Evolutionary conservation across 2,329 filamentous ascomycete species (phyloP), one percentile per base, ranked within the genome.

Genomic region (Phyllosticta paracitricarpa): DNA sequence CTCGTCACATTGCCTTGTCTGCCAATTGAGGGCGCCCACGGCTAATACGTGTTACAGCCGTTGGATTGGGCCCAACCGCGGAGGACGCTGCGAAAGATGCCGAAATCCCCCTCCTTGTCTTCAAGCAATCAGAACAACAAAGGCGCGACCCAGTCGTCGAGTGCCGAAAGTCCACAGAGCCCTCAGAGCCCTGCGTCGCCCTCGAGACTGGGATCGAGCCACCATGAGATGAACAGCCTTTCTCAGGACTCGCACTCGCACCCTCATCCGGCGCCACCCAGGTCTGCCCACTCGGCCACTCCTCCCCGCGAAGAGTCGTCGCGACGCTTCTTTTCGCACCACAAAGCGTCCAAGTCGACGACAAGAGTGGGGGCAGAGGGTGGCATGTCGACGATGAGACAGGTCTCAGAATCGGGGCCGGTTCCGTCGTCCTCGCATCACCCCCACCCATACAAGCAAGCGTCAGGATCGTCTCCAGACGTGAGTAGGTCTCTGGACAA

Each of bases 381-480:
- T 33, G 59, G 54, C 40, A 52, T 30, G 30, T 51, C 57, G 69
- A 54, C 70, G 70, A 30, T 67, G 35, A 69, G 72, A 57, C 71
- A 72, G 58, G 66, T 69, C 40, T 64, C 71, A 26, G 71, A 76
- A 61, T 69, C 71, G 57, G 66, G 56, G 24, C 55, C 63, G 59
- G 68, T 70, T 67, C 70, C 65, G 67, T 54, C 70, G 71, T 71
- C 62, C 68, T 71, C 65, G 77, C 75, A 67, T 75, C 72, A 65
- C 75, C 72, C 79, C 70, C 72, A 76, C 69, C 67, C 71, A 28
- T 69, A 79, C 61, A 71, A 75, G 58, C 75, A 73, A 61, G 71
- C 71, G 59, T 72, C 75, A n/a, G 77, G 76, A 30, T 80, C 78
- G 48, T 79, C 78, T 56, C 77, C 78, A 54, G 77, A 80, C 61